Evolutionary conservation across 495 filamentous ascomycete genomes (phyloP).

Genomic region (Mycothermus thermophilus): DNA sequence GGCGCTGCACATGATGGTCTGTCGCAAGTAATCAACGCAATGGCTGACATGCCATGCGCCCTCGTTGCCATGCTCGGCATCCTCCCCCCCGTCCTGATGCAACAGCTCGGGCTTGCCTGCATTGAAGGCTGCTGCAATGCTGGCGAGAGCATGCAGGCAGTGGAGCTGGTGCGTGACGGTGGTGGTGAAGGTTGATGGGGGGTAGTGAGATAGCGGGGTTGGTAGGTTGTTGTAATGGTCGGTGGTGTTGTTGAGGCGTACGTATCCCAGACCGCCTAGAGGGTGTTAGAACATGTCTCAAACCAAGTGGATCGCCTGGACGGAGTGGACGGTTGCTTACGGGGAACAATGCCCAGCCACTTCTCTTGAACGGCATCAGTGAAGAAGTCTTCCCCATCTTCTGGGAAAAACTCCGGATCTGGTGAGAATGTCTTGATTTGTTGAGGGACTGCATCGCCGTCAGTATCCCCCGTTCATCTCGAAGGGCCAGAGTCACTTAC

Average conservation of each 20-base stretch:
- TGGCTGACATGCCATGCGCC: conserved; percentile 32
- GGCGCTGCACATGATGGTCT: conserved; percentile 33
- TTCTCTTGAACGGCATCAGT: conserved; percentile 19
- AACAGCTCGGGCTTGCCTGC: conserved; percentile 16
- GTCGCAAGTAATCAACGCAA: conserved; percentile 36
- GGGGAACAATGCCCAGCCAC: conserved; percentile 31
- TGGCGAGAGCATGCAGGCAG: conserved; percentile 31
- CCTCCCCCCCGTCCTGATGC: too few species aligned
- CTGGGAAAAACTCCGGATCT: conserved; percentile 27
- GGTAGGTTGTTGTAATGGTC: conserved; percentile 27
- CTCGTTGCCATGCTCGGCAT: too few species aligned
- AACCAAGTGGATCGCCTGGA: too few species aligned
- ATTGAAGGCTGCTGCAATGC: conserved; percentile 22
- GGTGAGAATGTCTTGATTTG: conserved; percentile 30
- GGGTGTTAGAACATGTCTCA: background rate
- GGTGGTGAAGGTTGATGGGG: conserved; percentile 31
- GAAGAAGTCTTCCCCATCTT: conserved; percentile 33
- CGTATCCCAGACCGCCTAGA: conserved; percentile 25
- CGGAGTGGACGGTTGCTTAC: conserved; percentile 12
- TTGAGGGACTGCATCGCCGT: conserved; percentile 30
- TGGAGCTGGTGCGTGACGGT: conserved; percentile 38
- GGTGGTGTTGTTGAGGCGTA: conserved; percentile 24
- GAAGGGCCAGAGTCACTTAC: too few species aligned
- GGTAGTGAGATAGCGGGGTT: conserved; percentile 18
- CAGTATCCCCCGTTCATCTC: too few species aligned